Evolutionary conservation across 2,329 filamentous ascomycete species (phyloP), one percentile per base, ranked within the genome.

Genomic region (Diaporthe australafricana): DNA sequence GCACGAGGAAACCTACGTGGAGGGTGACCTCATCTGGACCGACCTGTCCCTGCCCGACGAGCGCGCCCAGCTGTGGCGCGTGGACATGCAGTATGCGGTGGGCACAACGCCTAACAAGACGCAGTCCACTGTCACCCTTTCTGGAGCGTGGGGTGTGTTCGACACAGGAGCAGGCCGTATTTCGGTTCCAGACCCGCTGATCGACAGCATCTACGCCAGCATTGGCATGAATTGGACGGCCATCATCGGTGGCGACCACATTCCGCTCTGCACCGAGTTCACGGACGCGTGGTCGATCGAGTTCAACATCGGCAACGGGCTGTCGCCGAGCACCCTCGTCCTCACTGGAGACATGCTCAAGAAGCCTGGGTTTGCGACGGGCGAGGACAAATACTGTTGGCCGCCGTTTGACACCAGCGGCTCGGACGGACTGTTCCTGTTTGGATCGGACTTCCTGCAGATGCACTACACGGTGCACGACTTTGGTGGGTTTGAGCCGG

Each of bases 261-360:
- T 82, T 55, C 80, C 80, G 7, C 71, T 79, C 27, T 83, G 81
- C 76, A 76, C 68, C 73, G 80, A 83, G 45, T 82, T 83, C 71
- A 82, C 80, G 69, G 72, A 78, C 45, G 74, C 77, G 70, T 83
- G 81, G 81, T 79, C 79, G 1, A 45, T 78, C 68, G 77, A 79
- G 48, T 71, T 77, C 60, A 73, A 76, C 66, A 68, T 79, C 4
- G 76, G 76, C 25, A 71, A 71, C 62, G 53, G 32, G 7, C 56
- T 48, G 32, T n/a, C 67, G 25, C 70, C 68, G 6, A 71, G 57
- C 22, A 48, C 52, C 11, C 12, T 83, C 25, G 80, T 77, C 25
- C 3, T 83, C 7, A 78, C 76, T 0, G 81, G 81, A 14, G 78
- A 80, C 20, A 76, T 80, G 75, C 74, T 83, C 2, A 75, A 75